phyloP scores from a whole-genome alignment of 2,329 filamentous ascomycete species.

The Diplocarpon mali region DNA sequence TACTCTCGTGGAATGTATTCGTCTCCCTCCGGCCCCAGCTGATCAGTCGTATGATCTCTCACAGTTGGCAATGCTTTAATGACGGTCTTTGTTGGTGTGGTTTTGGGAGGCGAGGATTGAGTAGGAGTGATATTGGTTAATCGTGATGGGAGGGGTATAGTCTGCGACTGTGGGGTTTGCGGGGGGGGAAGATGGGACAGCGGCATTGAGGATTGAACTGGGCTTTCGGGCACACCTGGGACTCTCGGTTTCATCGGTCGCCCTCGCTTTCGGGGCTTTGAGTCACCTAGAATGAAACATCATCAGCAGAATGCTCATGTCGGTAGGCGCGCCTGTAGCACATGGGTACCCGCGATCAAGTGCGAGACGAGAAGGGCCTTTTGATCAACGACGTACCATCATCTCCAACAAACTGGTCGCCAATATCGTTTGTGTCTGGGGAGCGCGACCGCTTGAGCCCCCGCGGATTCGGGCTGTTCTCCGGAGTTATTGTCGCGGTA shows the following conservation, averaged over 20 bases:
- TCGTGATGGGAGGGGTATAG: conserved; percentile 21
- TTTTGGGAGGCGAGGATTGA: conserved; percentile 58
- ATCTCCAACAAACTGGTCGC: conserved; percentile 48
- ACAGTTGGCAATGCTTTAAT: conserved; percentile 94
- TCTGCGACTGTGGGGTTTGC: conserved; percentile 41
- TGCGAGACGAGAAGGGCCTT: background rate
- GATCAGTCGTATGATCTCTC: conserved; percentile 92
- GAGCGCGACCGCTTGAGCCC: conserved; percentile 74
- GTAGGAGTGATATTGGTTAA: conserved; percentile 29
- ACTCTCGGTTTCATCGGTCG: conserved; percentile 28
- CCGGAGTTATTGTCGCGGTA: conserved; percentile 36
- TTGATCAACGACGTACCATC: conserved; percentile 52
- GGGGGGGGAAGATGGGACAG: conserved; percentile 37
- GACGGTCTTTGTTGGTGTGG: conserved; percentile 70
- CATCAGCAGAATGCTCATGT: conserved; percentile 14
- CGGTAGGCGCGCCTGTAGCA: conserved; percentile 18
- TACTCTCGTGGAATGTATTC: conserved; percentile 92
- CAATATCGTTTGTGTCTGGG: conserved; percentile 46
- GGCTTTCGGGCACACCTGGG: conserved; percentile 44
- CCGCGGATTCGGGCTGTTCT: conserved; percentile 47
- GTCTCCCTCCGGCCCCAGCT: conserved; percentile 78
- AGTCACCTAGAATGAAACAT: conserved; percentile 30
- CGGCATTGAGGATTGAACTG: conserved; percentile 41
- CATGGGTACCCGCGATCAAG: conserved; percentile 18
- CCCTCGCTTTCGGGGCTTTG: conserved; percentile 31